These are phyloP conservation scores for Russula brevipes DNA, from an alignment of 768 basidiomycete species.

Conservation along the genomic window DNA sequence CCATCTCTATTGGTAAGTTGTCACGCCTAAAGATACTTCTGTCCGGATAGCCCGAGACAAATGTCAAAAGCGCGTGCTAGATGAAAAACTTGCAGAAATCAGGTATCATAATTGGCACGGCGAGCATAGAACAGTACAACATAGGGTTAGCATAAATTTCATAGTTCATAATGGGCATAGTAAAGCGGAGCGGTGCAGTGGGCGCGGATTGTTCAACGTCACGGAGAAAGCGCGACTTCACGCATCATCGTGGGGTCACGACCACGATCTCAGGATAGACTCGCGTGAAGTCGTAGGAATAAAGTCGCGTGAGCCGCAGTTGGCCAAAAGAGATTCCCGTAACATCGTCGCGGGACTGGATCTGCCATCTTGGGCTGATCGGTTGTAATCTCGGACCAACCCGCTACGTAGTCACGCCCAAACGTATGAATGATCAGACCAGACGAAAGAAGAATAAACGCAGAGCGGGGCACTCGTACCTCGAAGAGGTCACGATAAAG, in stretches of 20 bases:
- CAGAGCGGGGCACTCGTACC: not conserved
- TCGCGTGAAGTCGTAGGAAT: slow-evolving; percentile 9
- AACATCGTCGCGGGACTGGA: not conserved
- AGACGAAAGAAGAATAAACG: not conserved
- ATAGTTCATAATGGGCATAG: not conserved
- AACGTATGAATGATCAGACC: not conserved
- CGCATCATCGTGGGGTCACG: slow-evolving; percentile 7
- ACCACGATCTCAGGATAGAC: slow-evolving; percentile 21
- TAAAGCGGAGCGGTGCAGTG: not conserved
- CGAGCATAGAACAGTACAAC: slow-evolving; percentile 3
- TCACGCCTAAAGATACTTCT: too few species aligned
- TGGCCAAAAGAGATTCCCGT: slow-evolving; percentile 16
- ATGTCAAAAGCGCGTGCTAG: too few species aligned
- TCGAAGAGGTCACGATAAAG: slow-evolving; percentile 14
- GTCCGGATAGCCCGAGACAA: too few species aligned
- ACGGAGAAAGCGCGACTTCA: not conserved
- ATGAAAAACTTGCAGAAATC: too few species aligned
- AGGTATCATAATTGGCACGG: not conserved
- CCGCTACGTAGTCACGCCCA: slow-evolving; percentile 1
- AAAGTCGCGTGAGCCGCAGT: slow-evolving; percentile 18
- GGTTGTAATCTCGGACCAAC: slow-evolving; percentile 10
- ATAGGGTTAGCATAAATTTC: not conserved
- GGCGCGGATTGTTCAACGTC: too few species aligned
- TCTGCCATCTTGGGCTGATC: slow-evolving; percentile 10
- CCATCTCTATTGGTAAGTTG: too few species aligned